phyloP scores from a whole-genome alignment of 495 filamentous ascomycete species.

The Neurospora africana region DNA sequence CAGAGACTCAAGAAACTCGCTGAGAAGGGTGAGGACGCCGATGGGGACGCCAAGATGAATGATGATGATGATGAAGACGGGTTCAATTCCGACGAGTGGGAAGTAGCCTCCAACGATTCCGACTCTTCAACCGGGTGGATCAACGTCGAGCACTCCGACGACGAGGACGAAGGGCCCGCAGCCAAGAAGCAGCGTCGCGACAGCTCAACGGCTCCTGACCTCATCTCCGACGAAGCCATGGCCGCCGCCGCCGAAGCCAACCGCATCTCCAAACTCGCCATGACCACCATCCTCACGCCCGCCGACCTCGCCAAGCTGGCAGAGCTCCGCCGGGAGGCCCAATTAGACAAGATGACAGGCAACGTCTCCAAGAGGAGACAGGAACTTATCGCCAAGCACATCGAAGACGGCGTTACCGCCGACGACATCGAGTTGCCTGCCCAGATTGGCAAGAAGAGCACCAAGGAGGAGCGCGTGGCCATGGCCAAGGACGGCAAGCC shows the following conservation, averaged over 20 bases:
- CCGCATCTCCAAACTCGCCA: conserved; percentile 54
- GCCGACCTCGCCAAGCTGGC: conserved; percentile 86
- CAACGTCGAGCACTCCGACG: conserved; percentile 66
- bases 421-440: conserved; percentile 74
- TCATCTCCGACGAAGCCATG: conserved; percentile 24
- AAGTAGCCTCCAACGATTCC: conserved; percentile 68
- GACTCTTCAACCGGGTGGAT: conserved; percentile 85
- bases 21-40: conserved; percentile 43
- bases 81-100: conserved; percentile 72
- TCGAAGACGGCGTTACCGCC: conserved; percentile 76
- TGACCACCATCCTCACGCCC: conserved; percentile 78
- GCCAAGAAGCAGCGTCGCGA: conserved; percentile 48
- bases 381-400: conserved; percentile 48
- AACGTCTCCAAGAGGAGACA: conserved; percentile 31
- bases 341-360: conserved; percentile 51
- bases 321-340: conserved; percentile 67
- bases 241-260: conserved; percentile 30
- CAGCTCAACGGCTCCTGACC: conserved; percentile 12
- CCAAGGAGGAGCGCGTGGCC: conserved; percentile 73
- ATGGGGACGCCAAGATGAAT: conserved; percentile 16
- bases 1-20: conserved; percentile 60
- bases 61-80: conserved; percentile 48
- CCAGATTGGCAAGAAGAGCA: conserved; percentile 51
- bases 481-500: conserved; percentile 66
- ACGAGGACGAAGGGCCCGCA: conserved; percentile 53